phyloP scores from a whole-genome alignment of 164 flowering plant species.

The Chimonanthus salicifolius region DNA sequence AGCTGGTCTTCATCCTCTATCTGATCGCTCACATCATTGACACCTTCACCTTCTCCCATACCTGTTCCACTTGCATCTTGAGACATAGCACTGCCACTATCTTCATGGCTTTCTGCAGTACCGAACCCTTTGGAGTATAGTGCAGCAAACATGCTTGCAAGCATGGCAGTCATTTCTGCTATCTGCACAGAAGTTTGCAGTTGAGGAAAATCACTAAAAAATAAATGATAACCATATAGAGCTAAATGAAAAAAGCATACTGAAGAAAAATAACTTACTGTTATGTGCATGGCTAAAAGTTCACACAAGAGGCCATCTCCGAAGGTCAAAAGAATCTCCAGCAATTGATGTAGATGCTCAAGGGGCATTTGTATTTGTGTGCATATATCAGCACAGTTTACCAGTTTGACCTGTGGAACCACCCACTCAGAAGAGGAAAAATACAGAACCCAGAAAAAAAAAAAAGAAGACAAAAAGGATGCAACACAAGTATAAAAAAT shows the following conservation, averaged over 20 bases:
- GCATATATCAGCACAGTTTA: constrained; percentile 23
- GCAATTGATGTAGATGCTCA: constrained; percentile 26
- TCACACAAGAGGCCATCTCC: constrained; percentile 61
- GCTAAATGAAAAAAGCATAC: neutral
- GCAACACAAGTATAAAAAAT: neutral
- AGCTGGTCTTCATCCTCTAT: constrained; percentile 89
- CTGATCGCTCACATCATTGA: constrained; percentile 88
- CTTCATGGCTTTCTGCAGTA: constrained; percentile 42
- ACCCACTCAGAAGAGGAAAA: constrained; percentile 4
- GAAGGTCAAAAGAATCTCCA: constrained; percentile 39
- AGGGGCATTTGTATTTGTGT: constrained; percentile 25
- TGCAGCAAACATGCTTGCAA: constrained; percentile 58
- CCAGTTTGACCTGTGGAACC: constrained; percentile 41
- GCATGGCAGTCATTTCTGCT: constrained; percentile 49
- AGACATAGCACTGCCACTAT: constrained; percentile 23
- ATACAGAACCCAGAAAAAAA: neutral
- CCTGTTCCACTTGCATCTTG: constrained; percentile 83
- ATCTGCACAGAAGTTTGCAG: constrained; percentile 37
- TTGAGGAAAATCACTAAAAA: neutral
- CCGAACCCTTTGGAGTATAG: constrained; percentile 73
- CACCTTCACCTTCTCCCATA: constrained; percentile 92
- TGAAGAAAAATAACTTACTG: constrained; percentile 35
- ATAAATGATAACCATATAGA: neutral
- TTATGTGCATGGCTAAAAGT: constrained; percentile 49
- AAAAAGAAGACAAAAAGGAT: constrained; percentile 1